Evolutionary conservation across 352 stramenopile species (phyloP).

Genomic region (Blastocystis sp.): DNA sequence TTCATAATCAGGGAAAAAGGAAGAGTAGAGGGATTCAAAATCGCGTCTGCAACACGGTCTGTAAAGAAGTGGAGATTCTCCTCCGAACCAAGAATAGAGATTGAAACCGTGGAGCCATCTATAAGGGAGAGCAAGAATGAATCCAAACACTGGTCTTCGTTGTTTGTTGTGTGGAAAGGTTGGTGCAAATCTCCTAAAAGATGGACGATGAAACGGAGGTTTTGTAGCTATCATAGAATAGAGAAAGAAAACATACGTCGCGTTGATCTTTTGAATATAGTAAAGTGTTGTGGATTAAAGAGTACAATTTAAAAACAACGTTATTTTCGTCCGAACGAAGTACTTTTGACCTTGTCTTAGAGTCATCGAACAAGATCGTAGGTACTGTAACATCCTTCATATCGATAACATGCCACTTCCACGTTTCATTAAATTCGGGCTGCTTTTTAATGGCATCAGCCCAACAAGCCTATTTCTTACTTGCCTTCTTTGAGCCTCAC

Average conservation of each 20-base stretch:
- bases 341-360: background rate
- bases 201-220: slow-evolving; percentile 43
- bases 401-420: slow-evolving; percentile 35
- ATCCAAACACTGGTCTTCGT: background rate
- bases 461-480: slow-evolving; percentile 1
- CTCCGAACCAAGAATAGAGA: background rate
- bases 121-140: background rate
- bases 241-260: background rate
- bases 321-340: background rate
- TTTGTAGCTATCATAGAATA: background rate
- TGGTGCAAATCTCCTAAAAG: slow-evolving; percentile 31
- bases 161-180: background rate
- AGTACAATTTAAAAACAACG: background rate
- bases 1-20: background rate
- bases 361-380: background rate
- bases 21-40: background rate
- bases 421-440: background rate
- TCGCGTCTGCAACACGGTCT: background rate
- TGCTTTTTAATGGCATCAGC: slow-evolving; percentile 8
- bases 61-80: slow-evolving; percentile 56
- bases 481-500: background rate
- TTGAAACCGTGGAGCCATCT: background rate
- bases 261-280: background rate
- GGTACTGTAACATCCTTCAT: background rate
- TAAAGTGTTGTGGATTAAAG: background rate